Evolutionary conservation across 805 yeast species (phyloP).

Genomic region (Candida quercuum): DNA sequence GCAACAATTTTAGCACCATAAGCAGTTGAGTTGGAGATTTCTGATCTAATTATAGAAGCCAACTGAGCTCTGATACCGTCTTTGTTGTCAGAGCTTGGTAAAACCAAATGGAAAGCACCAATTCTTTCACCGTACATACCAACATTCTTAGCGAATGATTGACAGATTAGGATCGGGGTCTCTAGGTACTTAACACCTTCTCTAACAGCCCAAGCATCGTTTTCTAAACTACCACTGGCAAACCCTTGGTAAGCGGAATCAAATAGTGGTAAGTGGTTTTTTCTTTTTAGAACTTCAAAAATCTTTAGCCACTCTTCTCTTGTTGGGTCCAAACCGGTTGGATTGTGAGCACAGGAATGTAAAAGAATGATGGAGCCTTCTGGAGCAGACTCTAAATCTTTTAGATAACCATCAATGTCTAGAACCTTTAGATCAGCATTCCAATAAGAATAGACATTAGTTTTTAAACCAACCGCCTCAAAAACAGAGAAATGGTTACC

Average conservation of each 20-base stretch:
- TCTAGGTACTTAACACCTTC: slow-evolving; percentile 47
- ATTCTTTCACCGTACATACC: slow-evolving; percentile 98
- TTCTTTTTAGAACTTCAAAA: slow-evolving; percentile 51
- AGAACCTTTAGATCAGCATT: slow-evolving; percentile 62
- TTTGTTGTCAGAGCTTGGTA: slow-evolving; percentile 40
- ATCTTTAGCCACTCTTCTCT: slow-evolving; percentile 74
- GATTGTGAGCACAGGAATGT: slow-evolving; percentile 97
- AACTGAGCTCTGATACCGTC: slow-evolving; percentile 70
- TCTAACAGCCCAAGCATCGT: slow-evolving; percentile 76
- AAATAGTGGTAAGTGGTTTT: slow-evolving; percentile 73
- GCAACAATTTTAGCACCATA: slow-evolving; percentile 93
- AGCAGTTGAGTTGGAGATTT: slow-evolving; percentile 90
- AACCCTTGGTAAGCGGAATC: slow-evolving; percentile 98
- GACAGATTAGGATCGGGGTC: slow-evolving; percentile 73
- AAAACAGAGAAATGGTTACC: slow-evolving; percentile 90
- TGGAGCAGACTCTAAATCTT: slow-evolving; percentile 60
- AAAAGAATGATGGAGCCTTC: slow-evolving; percentile 74
- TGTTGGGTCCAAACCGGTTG: slow-evolving; percentile 94
- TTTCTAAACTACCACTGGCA: slow-evolving; percentile 79
- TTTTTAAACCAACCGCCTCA: slow-evolving; percentile 58
- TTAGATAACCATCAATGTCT: slow-evolving; percentile 63
- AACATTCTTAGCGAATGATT: slow-evolving; percentile 93
- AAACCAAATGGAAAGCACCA: slow-evolving; percentile 81
- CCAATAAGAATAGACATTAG: slow-evolving; percentile 83
- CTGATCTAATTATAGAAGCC: slow-evolving; percentile 70